Evolutionary conservation across 805 yeast genomes (phyloP).

Genomic region (Ogataea wickerhamii): DNA sequence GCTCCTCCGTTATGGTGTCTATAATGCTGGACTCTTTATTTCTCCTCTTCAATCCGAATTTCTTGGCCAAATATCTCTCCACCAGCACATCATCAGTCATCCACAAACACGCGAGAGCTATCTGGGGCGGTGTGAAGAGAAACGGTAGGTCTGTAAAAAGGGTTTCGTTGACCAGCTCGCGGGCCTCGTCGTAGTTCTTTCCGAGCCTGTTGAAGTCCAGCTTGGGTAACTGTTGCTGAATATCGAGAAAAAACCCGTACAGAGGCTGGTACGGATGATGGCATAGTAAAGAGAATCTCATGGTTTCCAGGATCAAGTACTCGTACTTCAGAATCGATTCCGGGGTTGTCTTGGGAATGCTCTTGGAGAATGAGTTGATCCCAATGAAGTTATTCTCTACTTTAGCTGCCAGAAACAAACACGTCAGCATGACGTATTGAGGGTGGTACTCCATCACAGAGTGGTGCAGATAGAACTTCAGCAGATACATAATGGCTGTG

Average conservation of each 20-base stretch:
- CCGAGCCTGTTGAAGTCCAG: conserved; percentile 60
- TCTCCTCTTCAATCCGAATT: conserved; percentile 41
- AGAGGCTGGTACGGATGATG: conserved; percentile 88
- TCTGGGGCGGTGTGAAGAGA: conserved; percentile 88
- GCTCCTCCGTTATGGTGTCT: conserved; percentile 12
- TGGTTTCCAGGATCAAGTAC: conserved; percentile 66
- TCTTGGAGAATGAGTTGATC: conserved; percentile 70
- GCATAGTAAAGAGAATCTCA: conserved; percentile 74
- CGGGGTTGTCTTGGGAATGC: conserved; percentile 64
- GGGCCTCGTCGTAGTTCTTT: conserved; percentile 65
- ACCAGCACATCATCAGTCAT: conserved; percentile 60
- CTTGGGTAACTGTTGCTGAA: conserved; percentile 57
- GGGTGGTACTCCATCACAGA: conserved; percentile 90
- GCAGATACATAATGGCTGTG: conserved; percentile 80
- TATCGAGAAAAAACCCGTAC: conserved; percentile 93
- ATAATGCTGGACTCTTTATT: conserved; percentile 18
- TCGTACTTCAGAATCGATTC: conserved; percentile 72
- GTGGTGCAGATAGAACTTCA: conserved; percentile 73
- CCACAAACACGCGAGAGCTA: conserved; percentile 83
- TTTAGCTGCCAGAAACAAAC: conserved; percentile 88
- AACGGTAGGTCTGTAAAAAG: conserved; percentile 74
- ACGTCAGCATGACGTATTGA: conserved; percentile 70
- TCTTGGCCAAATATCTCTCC: conserved; percentile 61
- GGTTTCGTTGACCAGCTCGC: conserved; percentile 61
- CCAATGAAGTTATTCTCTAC: conserved; percentile 88